Evolutionary conservation across 805 yeast species (phyloP), one percentile per base, ranked within the genome.

Genomic region (Sugiyamaella chiloensis): DNA sequence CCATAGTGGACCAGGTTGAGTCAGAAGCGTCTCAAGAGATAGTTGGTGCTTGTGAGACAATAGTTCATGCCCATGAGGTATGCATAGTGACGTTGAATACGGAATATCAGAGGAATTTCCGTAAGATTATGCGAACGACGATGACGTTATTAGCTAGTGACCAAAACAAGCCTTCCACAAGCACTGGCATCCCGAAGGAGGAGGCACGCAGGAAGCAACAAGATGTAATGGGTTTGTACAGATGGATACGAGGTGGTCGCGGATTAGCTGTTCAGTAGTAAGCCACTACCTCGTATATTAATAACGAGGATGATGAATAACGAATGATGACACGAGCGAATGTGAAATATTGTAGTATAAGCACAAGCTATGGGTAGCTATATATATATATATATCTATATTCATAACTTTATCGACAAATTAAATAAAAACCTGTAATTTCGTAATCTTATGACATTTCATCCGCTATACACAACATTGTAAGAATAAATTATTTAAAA

Each of bases 231-330:
- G 59, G 58, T 14, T 59, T 68, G 24, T 68, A 67, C 54, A 60
- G 68, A 48, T 68, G 72, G 73, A 53, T 57, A 19, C 52, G 57
- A 9, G 64, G 64, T n/a, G 72, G 73, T 1, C 58, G 60, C 36
- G 72, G 72, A 4, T 50, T 69, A 24, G 72, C 70, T 4, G 60
- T 66, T 4, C 62, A 42, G 37, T 45, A 29, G 42, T n/a, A 16
- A 9, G 6, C 27, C 16, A 16, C 24, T 21, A 36, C n/a, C 16
- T 21, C 14, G 9, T n/a, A 8, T 26, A 8, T 8, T 11, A 11
- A 26, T 26, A 26, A 26, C 7, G 29, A 26, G 7, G 29, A 26
- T 11, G 29, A 26, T 26, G 11, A 8, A 26, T 26, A 26, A 26
- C 11, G 29, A 26, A 7, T 26, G 29, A 26, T n/a, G n/a, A n/a